Base-by-base conservation (phyloP, 2,329 filamentous ascomycete genomes). In the Trichoderma atrobrunneum region DNA sequence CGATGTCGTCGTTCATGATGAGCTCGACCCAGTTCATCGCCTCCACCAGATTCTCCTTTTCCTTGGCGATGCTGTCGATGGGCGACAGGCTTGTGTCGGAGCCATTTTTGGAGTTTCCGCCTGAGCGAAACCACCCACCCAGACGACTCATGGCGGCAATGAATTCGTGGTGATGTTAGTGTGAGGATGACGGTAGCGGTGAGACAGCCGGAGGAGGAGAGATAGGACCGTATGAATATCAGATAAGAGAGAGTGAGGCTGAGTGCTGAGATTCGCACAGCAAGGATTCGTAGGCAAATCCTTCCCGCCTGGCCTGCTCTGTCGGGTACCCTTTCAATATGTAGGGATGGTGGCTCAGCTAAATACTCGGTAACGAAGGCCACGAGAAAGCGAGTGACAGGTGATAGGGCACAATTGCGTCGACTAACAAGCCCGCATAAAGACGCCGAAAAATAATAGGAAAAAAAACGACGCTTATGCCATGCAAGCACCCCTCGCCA, bases 1-100 rank as follows among this genome's bases (percentile, higher is more conserved):
- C 92, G 73, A 98, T 91, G 82, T 98, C 94, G 82, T 97, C 94
- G 79, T 96, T 92, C 86, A 97, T 92, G 76, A 97, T 93, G 72
- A 93, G 84, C 10, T 88, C 86, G 5, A 91, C 89, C 51, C 92
- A 92, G 80, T 78, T 80, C 84, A 91, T 87, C 74, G 89, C 90
- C 76, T 88, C 85, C 75, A 86, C 82, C 75, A 92, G 86, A 77
- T 90, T 84, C 56, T 82, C 81, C 74, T 86, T 82, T 77, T 89
- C 87, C 70, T 83, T 80, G 30, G 81, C 82, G 48, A 79, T 74
- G 26, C 79, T 78, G 8, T 76, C 78, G 10, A 74, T 73, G 30
- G 57, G 57, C 18, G 75, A 72, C 3, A 76, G 74, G n/a, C 76
- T 75, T 43, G 74, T 74, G 62, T 79, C 77, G 75, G 78, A 81